Evolutionary conservation across 495 filamentous ascomycete species (phyloP).

Genomic region (Articulospora tetracladia): DNA sequence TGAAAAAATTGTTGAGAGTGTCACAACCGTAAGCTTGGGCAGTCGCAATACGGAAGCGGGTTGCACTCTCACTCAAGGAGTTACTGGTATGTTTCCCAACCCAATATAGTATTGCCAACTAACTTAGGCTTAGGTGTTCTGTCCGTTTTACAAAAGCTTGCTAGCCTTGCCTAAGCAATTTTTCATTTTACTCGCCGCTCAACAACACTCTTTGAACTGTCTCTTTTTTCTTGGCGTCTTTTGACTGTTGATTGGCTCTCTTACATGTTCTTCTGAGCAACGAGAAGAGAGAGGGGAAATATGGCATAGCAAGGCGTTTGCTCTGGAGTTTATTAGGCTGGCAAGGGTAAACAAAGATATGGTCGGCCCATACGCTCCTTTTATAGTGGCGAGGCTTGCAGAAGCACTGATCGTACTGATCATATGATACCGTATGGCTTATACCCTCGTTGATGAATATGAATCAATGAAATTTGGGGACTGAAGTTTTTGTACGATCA

Average conservation of each 20-base stretch:
- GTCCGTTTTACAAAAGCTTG: constrained; percentile 36
- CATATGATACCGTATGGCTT: neutral
- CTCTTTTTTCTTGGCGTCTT: neutral
- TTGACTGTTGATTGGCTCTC: neutral
- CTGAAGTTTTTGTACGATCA: neutral
- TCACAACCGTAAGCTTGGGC: constrained; percentile 80
- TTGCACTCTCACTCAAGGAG: constrained; percentile 80
- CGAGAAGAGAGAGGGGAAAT: neutral
- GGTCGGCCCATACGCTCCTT: neutral
- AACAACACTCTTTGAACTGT: neutral
- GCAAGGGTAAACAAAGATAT: neutral
- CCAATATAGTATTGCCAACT: constrained; percentile 13
- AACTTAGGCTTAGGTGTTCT: constrained; percentile 30
- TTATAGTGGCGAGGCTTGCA: neutral
- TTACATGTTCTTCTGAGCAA: neutral
- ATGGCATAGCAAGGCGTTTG: constrained; percentile 4
- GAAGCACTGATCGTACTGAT: neutral
- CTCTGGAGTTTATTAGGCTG: neutral
- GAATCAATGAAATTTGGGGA: neutral
- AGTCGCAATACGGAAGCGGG: constrained; percentile 82
- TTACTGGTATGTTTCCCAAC: constrained; percentile 63
- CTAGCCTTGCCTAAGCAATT: constrained; percentile 13
- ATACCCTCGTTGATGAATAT: neutral
- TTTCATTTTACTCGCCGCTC: neutral
- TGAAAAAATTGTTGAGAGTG: constrained; percentile 53